phyloP scores from a whole-genome alignment of 2,329 filamentous ascomycete genomes.

The Metarhizium sp. region DNA sequence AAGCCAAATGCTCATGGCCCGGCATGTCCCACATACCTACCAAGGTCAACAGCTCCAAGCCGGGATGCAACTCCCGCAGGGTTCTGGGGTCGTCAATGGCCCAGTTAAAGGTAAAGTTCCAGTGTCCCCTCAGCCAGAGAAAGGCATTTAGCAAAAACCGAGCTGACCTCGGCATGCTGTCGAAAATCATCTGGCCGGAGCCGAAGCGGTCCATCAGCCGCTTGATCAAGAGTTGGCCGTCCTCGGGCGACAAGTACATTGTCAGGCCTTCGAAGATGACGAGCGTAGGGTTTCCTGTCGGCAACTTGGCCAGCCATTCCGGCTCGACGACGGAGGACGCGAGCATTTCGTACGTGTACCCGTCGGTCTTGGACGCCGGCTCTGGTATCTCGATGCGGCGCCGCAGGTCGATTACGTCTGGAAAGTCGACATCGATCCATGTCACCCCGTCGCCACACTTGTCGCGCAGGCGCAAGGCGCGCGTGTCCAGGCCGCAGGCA shows the following conservation, averaged over 20 bases:
- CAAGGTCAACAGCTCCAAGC: neutral
- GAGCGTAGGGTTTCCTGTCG: constrained; percentile 20
- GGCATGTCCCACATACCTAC: neutral
- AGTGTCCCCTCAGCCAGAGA: neutral
- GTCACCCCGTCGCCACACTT: constrained; percentile 11
- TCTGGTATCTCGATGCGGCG: constrained; percentile 13
- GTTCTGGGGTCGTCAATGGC: neutral
- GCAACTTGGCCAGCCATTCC: constrained; percentile 20
- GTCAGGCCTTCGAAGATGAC: constrained; percentile 23
- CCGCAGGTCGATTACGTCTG: constrained; percentile 23
- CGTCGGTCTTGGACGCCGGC: constrained; percentile 3
- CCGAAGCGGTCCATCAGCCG: constrained; percentile 17
- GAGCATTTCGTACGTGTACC: constrained; percentile 15
- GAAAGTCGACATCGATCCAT: constrained; percentile 26
- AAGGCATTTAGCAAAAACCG: neutral
- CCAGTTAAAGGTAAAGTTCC: neutral
- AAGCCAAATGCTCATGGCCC: neutral
- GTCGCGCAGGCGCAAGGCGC: constrained; percentile 15
- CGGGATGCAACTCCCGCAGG: neutral
- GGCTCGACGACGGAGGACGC: constrained; percentile 15
- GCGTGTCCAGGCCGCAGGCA: constrained; percentile 21
- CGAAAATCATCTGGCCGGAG: constrained; percentile 18
- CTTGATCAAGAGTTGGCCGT: constrained; percentile 13
- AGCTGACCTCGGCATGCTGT: neutral
- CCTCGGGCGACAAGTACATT: constrained; percentile 18